A percentile compares a stretch with the other conserved stretches of the same genome.
Evolutionary conservation across 2,329 filamentous ascomycete genomes (phyloP).

Genomic region (Sclerotinia sclerotiorum): DNA sequence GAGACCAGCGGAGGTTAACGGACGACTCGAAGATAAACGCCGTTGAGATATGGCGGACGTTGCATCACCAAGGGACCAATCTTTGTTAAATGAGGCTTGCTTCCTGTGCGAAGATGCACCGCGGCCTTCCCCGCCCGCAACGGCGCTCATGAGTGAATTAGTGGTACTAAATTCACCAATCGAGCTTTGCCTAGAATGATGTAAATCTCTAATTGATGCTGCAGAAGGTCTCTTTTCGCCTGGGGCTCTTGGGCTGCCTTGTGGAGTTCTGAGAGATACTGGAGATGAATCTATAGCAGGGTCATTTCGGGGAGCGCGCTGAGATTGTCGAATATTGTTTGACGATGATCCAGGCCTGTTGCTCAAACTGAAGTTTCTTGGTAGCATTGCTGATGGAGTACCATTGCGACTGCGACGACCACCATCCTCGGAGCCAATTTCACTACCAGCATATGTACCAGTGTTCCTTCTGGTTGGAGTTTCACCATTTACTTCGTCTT

Average conservation of each 20-base stretch:
- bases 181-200: constrained; percentile 84
- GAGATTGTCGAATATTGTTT: constrained; percentile 35
- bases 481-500: constrained; percentile 74
- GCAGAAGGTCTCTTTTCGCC: constrained; percentile 66
- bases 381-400: constrained; percentile 34
- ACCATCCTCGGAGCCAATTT: constrained; percentile 56
- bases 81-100: constrained; percentile 67
- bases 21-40: constrained; percentile 27
- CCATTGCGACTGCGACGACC: constrained; percentile 47
- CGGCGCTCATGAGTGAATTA: constrained; percentile 45
- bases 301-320: constrained; percentile 40
- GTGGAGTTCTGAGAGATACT: constrained; percentile 43
- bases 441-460: constrained; percentile 54
- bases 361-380: constrained; percentile 37
- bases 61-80: constrained; percentile 61
- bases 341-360: constrained; percentile 34
- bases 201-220: constrained; percentile 76
- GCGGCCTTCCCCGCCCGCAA: constrained; percentile 34
- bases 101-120: constrained; percentile 54
- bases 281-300: constrained; percentile 46
- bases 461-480: constrained; percentile 53
- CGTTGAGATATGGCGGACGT: constrained; percentile 35
- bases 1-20: constrained; percentile 22
- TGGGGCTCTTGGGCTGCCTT: constrained; percentile 43
- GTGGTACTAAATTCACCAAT: constrained; percentile 45